A percentile compares a stretch with the other conserved stretches of the same genome.
Evolutionary conservation across 176 grass and related monocot species (phyloP).

Genomic region (Chrysopogon serrulatus): DNA sequence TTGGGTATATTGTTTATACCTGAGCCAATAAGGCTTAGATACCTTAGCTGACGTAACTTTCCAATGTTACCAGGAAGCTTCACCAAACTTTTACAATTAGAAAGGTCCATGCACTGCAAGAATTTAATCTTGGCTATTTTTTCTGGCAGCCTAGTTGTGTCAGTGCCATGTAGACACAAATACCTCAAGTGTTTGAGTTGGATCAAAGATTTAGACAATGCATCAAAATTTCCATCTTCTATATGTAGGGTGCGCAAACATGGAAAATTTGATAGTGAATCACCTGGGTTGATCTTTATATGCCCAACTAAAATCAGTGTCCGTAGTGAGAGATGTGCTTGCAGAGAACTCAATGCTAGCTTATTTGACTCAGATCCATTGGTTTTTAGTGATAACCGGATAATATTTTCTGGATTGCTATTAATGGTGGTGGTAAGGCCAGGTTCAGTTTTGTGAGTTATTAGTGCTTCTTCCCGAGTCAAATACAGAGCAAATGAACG

Average conservation of each 20-base stretch:
- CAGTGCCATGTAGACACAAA: no score
- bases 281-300: no score
- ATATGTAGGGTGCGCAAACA: no score
- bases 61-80: neutral
- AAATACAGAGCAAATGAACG: conserved; percentile 21
- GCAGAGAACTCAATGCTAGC: neutral
- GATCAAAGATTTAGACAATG: neutral
- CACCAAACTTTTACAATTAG: neutral
- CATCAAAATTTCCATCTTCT: neutral
- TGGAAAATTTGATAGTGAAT: no score
- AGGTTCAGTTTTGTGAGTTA: neutral
- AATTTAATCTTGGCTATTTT: no score
- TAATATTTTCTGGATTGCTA: neutral
- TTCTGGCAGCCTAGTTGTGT: no score
- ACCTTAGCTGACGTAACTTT: neutral
- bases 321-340: neutral
- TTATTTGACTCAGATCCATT: neutral
- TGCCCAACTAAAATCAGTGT: no score
- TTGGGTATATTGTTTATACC: neutral
- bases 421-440: neutral
- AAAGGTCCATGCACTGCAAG: no score
- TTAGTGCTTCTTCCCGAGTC: neutral
- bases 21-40: neutral
- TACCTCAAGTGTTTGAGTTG: no score
- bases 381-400: neutral